These are phyloP conservation scores for Madurella mycetomatis DNA, from an alignment of 2,329 filamentous ascomycete genomes.

Conservation along the genomic window DNA sequence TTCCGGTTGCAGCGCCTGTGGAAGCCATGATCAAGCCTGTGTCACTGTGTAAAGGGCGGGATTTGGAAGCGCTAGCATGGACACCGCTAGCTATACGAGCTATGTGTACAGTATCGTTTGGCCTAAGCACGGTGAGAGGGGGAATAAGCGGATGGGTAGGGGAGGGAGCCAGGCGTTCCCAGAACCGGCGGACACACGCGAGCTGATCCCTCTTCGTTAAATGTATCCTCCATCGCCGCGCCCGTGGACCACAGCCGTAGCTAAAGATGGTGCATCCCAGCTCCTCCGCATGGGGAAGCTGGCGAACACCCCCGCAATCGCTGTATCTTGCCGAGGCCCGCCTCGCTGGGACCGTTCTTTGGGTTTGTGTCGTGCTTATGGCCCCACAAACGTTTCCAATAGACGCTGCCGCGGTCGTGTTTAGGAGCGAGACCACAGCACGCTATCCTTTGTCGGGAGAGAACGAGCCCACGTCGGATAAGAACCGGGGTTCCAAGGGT, in stretches of 20 bases:
- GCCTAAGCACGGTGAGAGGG: background rate
- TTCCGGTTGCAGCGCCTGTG: conserved; percentile 9
- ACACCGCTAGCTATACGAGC: background rate
- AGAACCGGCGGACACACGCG: conserved; percentile 6
- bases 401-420: conserved; percentile 2
- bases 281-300: conserved; percentile 19
- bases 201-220: conserved; percentile 16
- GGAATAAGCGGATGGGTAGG: background rate
- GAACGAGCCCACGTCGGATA: background rate
- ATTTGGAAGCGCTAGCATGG: background rate
- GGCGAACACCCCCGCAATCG: conserved; percentile 15
- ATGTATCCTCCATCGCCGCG: conserved; percentile 14
- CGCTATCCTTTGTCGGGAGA: background rate
- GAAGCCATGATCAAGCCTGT: conserved; percentile 10
- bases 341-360: conserved; percentile 18
- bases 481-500: conserved; percentile 11
- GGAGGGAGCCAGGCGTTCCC: background rate
- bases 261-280: conserved; percentile 15
- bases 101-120: too few relatives aligned
- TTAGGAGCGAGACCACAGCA: background rate
- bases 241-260: conserved; percentile 23
- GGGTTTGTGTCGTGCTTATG: conserved; percentile 9
- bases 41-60: background rate
- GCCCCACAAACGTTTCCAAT: conserved; percentile 15
- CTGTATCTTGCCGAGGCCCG: conserved; percentile 16